These are phyloP conservation scores for Entomophthora muscae DNA, from an alignment of 371 early-diverging fungal genomes.

Conservation along the genomic window DNA sequence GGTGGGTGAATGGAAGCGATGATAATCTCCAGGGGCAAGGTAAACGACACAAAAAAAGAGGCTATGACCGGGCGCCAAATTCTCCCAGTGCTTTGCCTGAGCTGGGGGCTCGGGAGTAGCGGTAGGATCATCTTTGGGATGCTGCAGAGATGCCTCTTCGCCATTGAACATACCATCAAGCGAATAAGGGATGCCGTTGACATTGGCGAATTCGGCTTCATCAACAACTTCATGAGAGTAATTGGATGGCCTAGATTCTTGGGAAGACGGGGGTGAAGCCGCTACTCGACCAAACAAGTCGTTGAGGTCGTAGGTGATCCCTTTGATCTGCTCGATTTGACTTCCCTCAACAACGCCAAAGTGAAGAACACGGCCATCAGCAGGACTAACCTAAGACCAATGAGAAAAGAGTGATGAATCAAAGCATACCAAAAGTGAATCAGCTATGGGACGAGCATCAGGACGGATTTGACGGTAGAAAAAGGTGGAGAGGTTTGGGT, in stretches of 20 bases:
- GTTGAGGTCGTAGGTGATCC: conserved; percentile 70
- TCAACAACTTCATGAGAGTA: conserved; percentile 26
- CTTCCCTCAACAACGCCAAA: conserved; percentile 63
- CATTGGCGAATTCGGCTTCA: conserved; percentile 60
- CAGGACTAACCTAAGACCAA: conserved; percentile 44
- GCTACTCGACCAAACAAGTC: conserved; percentile 57
- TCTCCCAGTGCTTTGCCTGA: conserved; percentile 3
- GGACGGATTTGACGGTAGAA: conserved; percentile 77
- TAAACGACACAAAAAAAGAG: conserved; percentile 84
- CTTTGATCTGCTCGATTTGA: conserved; percentile 86
- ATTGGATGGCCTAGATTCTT: conserved; percentile 12
- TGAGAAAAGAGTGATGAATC: neutral
- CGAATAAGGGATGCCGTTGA: conserved; percentile 83
- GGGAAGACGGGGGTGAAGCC: neutral
- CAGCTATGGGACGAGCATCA: conserved; percentile 53
- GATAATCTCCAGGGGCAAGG: conserved; percentile 94
- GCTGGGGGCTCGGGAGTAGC: neutral
- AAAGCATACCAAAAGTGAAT: conserved; percentile 35
- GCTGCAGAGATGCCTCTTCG: conserved; percentile 13
- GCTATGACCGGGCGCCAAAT: conserved; percentile 30
- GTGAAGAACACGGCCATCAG: conserved; percentile 78
- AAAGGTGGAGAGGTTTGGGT: conserved; percentile 71
- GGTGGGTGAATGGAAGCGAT: conserved; percentile 92
- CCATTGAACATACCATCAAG: conserved; percentile 63
- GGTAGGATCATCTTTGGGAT: conserved; percentile 10